Evolutionary conservation across 2,329 filamentous ascomycete genomes (phyloP), one percentile per base, ranked within the genome.

Genomic region (Fusarium pininemorale): DNA sequence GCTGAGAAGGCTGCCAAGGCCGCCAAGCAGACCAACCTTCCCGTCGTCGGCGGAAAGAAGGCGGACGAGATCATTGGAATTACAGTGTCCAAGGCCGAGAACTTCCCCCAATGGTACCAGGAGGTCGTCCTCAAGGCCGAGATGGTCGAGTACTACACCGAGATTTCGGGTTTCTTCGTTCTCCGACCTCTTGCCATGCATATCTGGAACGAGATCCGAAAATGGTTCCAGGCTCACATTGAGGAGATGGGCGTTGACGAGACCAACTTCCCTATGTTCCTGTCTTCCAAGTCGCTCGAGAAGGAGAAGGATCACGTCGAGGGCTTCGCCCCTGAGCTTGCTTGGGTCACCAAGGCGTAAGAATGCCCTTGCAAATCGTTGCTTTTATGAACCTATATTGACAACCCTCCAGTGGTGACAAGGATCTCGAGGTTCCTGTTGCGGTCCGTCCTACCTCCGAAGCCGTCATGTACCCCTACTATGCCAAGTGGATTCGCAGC

Each of bases 111-210:
- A 84, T 99, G 96, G 96, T 99, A 99, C 85, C 94, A 98, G 85
- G 96, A 99, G 85, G 94, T 98, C 70, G 93, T 99, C 65, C 91
- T 95, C 80, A 99, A 99, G 89, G 94, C 94, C 78, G 94, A 98
- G 82, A 94, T 99, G 93, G 92, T 98, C 79, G 95, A 98, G 80
- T 99, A 98, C 89, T 98, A 98, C 82, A 86, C 84, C 80, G 93
- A 98, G 85, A 96, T 98, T 71, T 94, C 95, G n/a, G 94, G 95
- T 55, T 98, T 97, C 86, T 98, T 98, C 84, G 96, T 98, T 82
- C 89, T 97, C 82, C 95, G 94, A 71, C 91, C 90, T 60, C 83
- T 88, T 39, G 85, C 89, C 73, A 92, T 92, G 90, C 88, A 90
- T 82, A 89, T 92, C 78, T 92, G 90, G 90, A 88, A 87, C 79